phyloP scores from a whole-genome alignment of 1,139 yeast species.

The Kodamaea sp. region DNA sequence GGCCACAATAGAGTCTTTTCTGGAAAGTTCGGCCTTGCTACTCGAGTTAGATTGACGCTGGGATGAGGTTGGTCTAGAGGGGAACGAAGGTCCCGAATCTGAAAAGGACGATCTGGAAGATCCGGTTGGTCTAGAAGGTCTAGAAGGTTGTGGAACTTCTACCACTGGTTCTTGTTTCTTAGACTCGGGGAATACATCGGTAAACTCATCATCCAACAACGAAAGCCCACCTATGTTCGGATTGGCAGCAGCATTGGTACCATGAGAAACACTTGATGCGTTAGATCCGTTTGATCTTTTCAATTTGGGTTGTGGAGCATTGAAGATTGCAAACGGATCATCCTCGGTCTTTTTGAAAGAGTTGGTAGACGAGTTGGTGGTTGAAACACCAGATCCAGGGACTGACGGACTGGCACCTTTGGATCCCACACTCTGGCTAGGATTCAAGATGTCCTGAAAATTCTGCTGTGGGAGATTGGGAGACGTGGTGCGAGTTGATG shows the following conservation, averaged over 20 bases:
- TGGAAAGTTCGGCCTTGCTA: conserved; percentile 1
- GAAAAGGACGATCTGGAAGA: neutral
- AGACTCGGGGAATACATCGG: conserved; percentile 32
- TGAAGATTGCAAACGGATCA: conserved; percentile 23
- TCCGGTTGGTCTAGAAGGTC: conserved; percentile 1
- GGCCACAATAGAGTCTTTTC: conserved; percentile 59
- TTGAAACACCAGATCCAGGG: conserved; percentile 2
- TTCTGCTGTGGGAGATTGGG: conserved; percentile 6
- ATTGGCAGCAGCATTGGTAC: neutral
- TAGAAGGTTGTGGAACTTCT: neutral
- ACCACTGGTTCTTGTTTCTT: neutral
- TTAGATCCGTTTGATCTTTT: conserved; percentile 1
- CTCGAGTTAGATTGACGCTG: neutral
- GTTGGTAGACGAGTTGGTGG: conserved; percentile 9
- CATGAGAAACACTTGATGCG: too few relatives aligned
- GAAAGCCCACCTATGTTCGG: conserved; percentile 3
- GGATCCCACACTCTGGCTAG: neutral
- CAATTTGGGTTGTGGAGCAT: conserved; percentile 1
- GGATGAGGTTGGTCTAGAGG: neutral
- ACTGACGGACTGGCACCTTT: too few relatives aligned
- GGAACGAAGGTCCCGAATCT: neutral
- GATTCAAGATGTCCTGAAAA: conserved; percentile 3
- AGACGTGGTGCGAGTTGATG: too few relatives aligned
- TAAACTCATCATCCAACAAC: conserved; percentile 46
- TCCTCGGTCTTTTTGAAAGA: conserved; percentile 3